Evolutionary conservation across 2,329 filamentous ascomycete genomes (phyloP), one percentile per base, ranked within the genome.

Genomic region (Apiospora malaysiana): DNA sequence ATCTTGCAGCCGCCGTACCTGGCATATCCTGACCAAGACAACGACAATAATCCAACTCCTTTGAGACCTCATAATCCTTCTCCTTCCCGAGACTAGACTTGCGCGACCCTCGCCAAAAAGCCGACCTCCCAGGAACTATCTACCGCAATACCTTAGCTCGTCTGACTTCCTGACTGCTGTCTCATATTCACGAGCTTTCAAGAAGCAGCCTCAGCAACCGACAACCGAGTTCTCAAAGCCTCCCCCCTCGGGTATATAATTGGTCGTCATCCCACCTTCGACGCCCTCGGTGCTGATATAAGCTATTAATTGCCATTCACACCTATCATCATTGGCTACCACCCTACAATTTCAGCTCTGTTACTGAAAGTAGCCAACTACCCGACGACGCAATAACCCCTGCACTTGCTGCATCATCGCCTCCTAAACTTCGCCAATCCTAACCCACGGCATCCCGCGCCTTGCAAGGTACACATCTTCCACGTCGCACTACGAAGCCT

Each of bases 241-340:
- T n/a, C 68, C 71, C 67, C 69, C 70, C 69, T 72, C 71, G 73
- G 74, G 74, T 74, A 79, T 79, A 77, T 77, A 79, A 74, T 75
- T 65, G 74, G 76, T 75, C 74, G 75, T 77, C 78, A 63, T 40
- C 56, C 56, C 25, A 45, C 76, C 78, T 75, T 70, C 59, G 76
- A 79, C 74, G 72, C 25, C 72, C 78, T 73, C 67, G 76, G 77
- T 77, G 78, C 78, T 80, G 78, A 79, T 78, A 75, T 79, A 77
- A 79, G 76, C 78, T 77, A 76, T 74, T 77, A 72, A 76, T 75
- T 79, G 75, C 75, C 72, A 77, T 68, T 70, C 75, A 75, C 72
- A 70, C 73, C 72, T 69, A 73, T 70, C 68, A 70, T 66, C 46
- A 32, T 42, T 40, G 37, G 40, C 49, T 49, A 9, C 23, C 42